These are phyloP conservation scores for Chamaecyparis obtusa DNA, from an alignment of 75 land plant genomes.

Conservation along the genomic window DNA sequence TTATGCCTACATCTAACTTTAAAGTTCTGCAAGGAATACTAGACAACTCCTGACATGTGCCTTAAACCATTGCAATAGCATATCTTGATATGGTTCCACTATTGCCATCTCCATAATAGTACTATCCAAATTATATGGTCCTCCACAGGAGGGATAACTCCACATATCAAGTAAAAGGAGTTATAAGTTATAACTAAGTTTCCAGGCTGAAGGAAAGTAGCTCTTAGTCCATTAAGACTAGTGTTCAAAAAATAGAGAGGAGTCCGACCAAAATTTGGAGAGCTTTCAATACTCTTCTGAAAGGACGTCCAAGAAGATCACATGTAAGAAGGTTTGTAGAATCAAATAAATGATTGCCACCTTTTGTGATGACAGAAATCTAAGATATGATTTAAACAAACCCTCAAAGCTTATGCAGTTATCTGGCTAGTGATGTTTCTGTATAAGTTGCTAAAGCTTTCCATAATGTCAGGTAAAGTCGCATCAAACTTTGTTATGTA, in stretches of 20 bases:
- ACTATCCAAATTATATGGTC: conserved; percentile 4
- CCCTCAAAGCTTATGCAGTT: conserved; percentile 58
- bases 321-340: background rate
- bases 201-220: conserved; percentile 49
- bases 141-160: conserved; percentile 40
- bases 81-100: no score
- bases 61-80: no score
- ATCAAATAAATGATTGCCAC: background rate
- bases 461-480: conserved; percentile 50
- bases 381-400: background rate
- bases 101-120: no score
- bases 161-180: conserved; percentile 43
- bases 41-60: no score
- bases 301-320: background rate
- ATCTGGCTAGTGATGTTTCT: conserved; percentile 50
- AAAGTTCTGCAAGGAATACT: no score
- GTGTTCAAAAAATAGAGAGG: conserved; percentile 57
- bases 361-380: background rate
- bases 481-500: conserved; percentile 50
- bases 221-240: conserved; percentile 47
- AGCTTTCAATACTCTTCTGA: conserved; percentile 54
- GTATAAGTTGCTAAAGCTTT: conserved; percentile 50
- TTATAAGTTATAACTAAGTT: conserved; percentile 47
- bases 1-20: no score
- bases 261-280: conserved; percentile 56